Base-by-base conservation (phyloP, 2,329 filamentous ascomycete species). In the Diaporthe sp. region DNA sequence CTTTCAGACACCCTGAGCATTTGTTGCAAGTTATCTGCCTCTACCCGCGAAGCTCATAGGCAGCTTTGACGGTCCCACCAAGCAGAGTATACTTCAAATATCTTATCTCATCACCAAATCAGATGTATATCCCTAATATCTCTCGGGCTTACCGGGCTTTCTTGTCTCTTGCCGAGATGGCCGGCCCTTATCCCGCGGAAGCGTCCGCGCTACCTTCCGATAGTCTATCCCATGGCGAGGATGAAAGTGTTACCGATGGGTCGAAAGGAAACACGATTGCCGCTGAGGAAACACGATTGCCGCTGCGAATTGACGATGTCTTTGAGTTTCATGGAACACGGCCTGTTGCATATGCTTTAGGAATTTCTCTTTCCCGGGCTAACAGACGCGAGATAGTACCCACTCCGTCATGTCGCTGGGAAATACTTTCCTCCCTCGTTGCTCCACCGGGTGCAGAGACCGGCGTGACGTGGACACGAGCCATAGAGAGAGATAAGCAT, bases 291-390 rank as follows among this genome's bases (percentile, higher is more conserved):
- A 30, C 10, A 22, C 2, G 4, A 51, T 4, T 35, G 22, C 30
- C 30, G 61, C 22, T 7, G 12, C 0, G 4, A 35, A 25, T 4
- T n/a, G 50, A 51, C 5, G 44, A 13, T 15, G 15, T 2, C 1
- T 51, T 66, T 66, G 44, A 37, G 44, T 66, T 51, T 13, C 13
- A 25, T 37, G 22, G 27, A 19, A 12, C 10, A 22, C 37, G 22
- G 7, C 6, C 4, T 15, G 2, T 37, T 39, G 25, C 30, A 51
- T 51, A 51, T 50, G 15, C 44, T 51, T 27, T 51, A 30, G 69
- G 69, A 13, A 17, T 51, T 59, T 51, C 69, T 71, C 69, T 71
- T 51, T 71, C 15, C 69, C 69, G 69, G 55, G 30, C 32, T 7
- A 30, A 39, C 5, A 17, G 30, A 9, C n/a, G 50, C 22, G 44